phyloP scores from a whole-genome alignment of 768 basidiomycete genomes.

The Leccinum ochraceum region DNA sequence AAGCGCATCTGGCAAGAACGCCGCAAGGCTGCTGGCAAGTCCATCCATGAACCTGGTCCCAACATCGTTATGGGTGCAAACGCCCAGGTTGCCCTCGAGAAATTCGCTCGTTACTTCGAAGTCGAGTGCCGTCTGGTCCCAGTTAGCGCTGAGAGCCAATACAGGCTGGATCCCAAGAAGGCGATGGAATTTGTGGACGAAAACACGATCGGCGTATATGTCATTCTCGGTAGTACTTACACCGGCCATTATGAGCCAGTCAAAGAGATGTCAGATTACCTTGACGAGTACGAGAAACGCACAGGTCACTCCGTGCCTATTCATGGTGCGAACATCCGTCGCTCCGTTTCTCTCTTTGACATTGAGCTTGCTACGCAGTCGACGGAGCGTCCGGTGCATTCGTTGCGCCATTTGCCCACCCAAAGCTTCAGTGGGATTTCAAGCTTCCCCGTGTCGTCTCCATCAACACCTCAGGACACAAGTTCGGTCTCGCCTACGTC shows the following conservation, averaged over 20 bases:
- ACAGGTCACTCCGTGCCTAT: conserved; percentile 48
- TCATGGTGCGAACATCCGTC: conserved; percentile 33
- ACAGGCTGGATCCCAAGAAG: conserved; percentile 71
- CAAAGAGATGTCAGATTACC: conserved; percentile 75
- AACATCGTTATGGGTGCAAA: conserved; percentile 69
- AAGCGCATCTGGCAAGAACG: conserved; percentile 71
- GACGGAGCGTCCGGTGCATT: conserved; percentile 66
- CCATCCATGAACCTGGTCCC: conserved; percentile 65
- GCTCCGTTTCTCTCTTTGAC: conserved; percentile 17
- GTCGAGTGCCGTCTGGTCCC: conserved; percentile 68
- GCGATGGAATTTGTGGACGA: conserved; percentile 69
- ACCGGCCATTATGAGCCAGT: conserved; percentile 77
- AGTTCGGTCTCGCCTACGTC: conserved; percentile 57
- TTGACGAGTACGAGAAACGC: conserved; percentile 55
- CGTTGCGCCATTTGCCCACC: conserved; percentile 59
- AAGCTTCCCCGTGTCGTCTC: conserved; percentile 57
- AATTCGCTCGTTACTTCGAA: conserved; percentile 69
- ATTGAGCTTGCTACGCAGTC: conserved; percentile 29
- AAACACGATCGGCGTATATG: conserved; percentile 71
- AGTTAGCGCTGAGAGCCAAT: conserved; percentile 65
- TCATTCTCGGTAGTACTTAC: conserved; percentile 57
- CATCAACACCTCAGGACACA: conserved; percentile 63
- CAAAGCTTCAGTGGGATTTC: conserved; percentile 62
- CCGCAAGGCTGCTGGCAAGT: conserved; percentile 65
- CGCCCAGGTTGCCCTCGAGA: conserved; percentile 70